Evolutionary conservation across 1,284 basidiomycete genomes (phyloP).

Genomic region (Singerocomus inundabilis): DNA sequence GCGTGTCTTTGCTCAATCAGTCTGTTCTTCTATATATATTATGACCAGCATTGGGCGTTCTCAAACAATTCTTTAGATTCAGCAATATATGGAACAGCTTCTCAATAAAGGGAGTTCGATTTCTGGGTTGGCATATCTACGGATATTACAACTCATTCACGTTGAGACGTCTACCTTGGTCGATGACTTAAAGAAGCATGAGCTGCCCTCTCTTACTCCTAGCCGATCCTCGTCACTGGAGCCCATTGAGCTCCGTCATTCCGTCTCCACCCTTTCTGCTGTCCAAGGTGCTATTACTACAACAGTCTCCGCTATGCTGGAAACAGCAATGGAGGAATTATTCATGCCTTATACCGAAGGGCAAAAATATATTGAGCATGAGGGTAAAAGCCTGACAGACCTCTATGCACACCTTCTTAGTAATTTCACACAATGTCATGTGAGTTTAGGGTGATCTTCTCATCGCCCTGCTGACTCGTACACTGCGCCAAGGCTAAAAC

Average conservation of each 20-base stretch:
- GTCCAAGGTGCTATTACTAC: slow-evolving; percentile 40
- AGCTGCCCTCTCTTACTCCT: slow-evolving; percentile 68
- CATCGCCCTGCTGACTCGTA: slow-evolving; percentile 10
- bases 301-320: slow-evolving; percentile 82
- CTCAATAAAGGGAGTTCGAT: slow-evolving; percentile 71
- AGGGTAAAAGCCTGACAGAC: slow-evolving; percentile 83
- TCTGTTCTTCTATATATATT: slow-evolving; percentile 39
- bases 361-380: slow-evolving; percentile 88
- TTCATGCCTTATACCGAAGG: slow-evolving; percentile 95
- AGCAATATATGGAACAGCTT: slow-evolving; percentile 90
- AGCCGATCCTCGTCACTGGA: slow-evolving; percentile 55
- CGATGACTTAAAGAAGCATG: slow-evolving; percentile 91
- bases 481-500: slow-evolving; percentile 56
- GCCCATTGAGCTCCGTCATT: slow-evolving; percentile 55
- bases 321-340: slow-evolving; percentile 93
- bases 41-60: neutral
- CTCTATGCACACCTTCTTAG: slow-evolving; percentile 78
- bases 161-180: slow-evolving; percentile 77
- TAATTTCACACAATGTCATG: slow-evolving; percentile 88
- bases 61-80: slow-evolving; percentile 61
- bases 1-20: slow-evolving; percentile 96
- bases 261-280: slow-evolving; percentile 45
- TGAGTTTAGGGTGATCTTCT: slow-evolving; percentile 40
- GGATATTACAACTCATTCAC: slow-evolving; percentile 88
- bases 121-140: slow-evolving; percentile 89